These are phyloP conservation scores for Penicillium sp. DNA, from an alignment of 2,329 filamentous ascomycete species.

Conservation along the genomic window DNA sequence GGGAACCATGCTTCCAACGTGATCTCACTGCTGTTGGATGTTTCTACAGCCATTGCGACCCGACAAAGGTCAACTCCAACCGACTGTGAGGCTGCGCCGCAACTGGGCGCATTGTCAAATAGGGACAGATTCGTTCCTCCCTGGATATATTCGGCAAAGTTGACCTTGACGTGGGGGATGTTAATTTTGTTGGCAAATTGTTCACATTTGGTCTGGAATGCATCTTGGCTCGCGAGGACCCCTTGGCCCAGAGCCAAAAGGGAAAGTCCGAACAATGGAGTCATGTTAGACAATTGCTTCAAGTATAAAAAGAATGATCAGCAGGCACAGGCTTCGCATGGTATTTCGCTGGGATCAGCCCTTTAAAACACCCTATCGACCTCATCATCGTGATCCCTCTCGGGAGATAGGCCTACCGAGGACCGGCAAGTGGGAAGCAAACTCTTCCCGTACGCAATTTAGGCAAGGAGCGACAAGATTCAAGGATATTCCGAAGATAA, in stretches of 20 bases:
- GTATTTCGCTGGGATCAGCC: conserved; percentile 4
- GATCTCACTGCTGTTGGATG: conserved; percentile 46
- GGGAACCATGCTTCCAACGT: conserved; percentile 51
- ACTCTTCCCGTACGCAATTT: conserved; percentile 1
- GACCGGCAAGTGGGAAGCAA: conserved; percentile 5
- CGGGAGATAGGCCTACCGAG: background rate
- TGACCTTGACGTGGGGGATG: conserved; percentile 31
- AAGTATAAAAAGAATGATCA: background rate
- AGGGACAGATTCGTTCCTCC: conserved; percentile 40
- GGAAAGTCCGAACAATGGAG: conserved; percentile 11
- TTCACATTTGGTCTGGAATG: conserved; percentile 26
- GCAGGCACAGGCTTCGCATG: background rate
- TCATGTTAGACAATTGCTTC: conserved; percentile 7
- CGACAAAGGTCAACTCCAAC: conserved; percentile 43
- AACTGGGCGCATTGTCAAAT: conserved; percentile 38
- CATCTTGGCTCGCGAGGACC: conserved; percentile 22
- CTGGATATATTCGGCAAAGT: conserved; percentile 34
- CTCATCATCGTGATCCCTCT: background rate
- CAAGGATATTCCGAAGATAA: conserved; percentile 5
- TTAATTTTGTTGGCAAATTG: conserved; percentile 26
- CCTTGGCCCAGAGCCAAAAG: conserved; percentile 21
- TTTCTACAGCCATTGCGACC: conserved; percentile 42
- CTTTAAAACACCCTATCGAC: background rate
- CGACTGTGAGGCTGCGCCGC: conserved; percentile 32
- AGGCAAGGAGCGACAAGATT: background rate